Conservation (phyloP, 2,329 filamentous ascomycete species). For the Incumbomyces lentus region DNA sequence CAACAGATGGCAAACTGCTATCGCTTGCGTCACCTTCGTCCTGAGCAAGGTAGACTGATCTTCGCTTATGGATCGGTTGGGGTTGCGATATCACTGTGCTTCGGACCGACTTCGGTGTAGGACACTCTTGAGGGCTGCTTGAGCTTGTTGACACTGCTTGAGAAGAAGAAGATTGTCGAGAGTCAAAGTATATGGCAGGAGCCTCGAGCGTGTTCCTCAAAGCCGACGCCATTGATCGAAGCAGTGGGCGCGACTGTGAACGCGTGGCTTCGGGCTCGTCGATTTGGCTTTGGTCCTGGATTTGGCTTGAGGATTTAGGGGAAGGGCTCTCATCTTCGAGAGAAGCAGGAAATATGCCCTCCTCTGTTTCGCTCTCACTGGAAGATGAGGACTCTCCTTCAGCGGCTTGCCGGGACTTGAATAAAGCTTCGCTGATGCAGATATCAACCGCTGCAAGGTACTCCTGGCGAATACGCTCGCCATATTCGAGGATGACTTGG, state of each 20-base stretch:
- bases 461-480: slow-evolving; percentile 87
- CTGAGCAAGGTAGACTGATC: slow-evolving; percentile 63
- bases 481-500: slow-evolving; percentile 86
- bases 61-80: slow-evolving; percentile 56
- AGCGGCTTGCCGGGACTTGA: slow-evolving; percentile 79
- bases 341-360: neutral
- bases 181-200: slow-evolving; percentile 33
- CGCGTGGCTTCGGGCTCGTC: slow-evolving; percentile 13
- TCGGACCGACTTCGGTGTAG: slow-evolving; percentile 77
- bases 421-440: slow-evolving; percentile 84
- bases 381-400: slow-evolving; percentile 64
- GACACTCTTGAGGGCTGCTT: slow-evolving; percentile 80
- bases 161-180: slow-evolving; percentile 50
- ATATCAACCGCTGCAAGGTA: slow-evolving; percentile 89
- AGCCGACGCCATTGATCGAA: slow-evolving; percentile 44
- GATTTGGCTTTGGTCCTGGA: slow-evolving; percentile 7
- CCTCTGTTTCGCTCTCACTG: slow-evolving; percentile 23
- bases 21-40: slow-evolving; percentile 84
- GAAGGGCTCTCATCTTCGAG: slow-evolving; percentile 13
- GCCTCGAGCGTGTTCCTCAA: slow-evolving; percentile 44
- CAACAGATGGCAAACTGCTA: slow-evolving; percentile 73
- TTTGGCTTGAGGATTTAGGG: neutral
- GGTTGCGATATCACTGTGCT: slow-evolving; percentile 49
- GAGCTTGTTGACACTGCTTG: slow-evolving; percentile 69
- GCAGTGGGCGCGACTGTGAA: slow-evolving; percentile 13